Conservation (phyloP, 179 eudicot species). For the Gypsophila paniculata region DNA sequence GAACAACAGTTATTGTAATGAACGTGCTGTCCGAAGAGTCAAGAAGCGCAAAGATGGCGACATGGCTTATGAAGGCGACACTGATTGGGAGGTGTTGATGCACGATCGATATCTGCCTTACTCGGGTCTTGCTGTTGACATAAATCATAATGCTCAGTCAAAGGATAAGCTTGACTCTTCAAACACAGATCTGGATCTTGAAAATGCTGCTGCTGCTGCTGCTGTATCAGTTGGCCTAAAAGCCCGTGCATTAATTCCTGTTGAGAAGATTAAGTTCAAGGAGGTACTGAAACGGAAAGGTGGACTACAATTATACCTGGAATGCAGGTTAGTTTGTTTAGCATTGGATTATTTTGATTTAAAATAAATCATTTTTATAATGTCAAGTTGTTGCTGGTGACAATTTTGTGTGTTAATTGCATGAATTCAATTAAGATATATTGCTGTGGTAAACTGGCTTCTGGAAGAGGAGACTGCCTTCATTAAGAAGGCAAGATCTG, state of each 20-base stretch:
- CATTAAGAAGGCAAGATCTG: conserved; percentile 3
- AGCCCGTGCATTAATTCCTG: conserved; percentile 67
- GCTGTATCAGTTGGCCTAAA: conserved; percentile 87
- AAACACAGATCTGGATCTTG: conserved; percentile 40
- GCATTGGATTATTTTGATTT: conserved; percentile 14
- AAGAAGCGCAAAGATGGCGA: conserved; percentile 84
- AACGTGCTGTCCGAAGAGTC: conserved; percentile 59
- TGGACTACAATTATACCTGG: conserved; percentile 75
- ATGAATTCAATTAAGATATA: not conserved
- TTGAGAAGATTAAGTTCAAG: conserved; percentile 88
- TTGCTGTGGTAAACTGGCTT: not conserved
- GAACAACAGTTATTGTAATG: conserved; percentile 36
- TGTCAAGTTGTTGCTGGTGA: not conserved
- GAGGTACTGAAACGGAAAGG: conserved; percentile 83
- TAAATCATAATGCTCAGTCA: conserved; percentile 32
- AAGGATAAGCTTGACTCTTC: conserved; percentile 40
- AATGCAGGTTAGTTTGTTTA: conserved; percentile 73
- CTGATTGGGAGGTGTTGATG: conserved; percentile 68
- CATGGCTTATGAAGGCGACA: conserved; percentile 96
- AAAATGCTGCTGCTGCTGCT: conserved; percentile 52
- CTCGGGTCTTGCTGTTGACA: conserved; percentile 36
- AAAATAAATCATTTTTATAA: not conserved
- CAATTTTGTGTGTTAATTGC: not conserved
- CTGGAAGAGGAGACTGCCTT: not conserved
- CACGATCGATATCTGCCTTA: conserved; percentile 47